phyloP scores from a whole-genome alignment of 768 basidiomycete species.

The Hortiboletus campestris region DNA sequence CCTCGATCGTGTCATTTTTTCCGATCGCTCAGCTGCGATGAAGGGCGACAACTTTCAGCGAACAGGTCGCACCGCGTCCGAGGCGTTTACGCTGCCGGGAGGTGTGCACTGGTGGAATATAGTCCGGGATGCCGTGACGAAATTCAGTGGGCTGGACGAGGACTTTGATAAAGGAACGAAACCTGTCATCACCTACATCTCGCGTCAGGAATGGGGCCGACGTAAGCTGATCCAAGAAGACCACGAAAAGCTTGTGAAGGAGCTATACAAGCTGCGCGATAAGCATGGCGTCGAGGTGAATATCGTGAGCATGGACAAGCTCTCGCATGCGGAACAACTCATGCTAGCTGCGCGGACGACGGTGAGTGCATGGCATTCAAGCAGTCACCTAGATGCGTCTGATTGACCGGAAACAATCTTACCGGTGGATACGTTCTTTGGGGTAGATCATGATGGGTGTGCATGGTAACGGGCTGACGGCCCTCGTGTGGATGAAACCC shows the following conservation, averaged over 20 bases:
- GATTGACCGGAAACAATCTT: background rate
- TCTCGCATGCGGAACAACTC: constrained; percentile 79
- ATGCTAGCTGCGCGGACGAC: constrained; percentile 80
- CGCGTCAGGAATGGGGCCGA: constrained; percentile 84
- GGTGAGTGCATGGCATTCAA: constrained; percentile 42
- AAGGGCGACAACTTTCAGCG: constrained; percentile 59
- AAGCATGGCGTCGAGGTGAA: constrained; percentile 83
- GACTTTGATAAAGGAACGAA: constrained; percentile 46
- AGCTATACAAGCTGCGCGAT: constrained; percentile 67
- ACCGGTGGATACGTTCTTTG: background rate
- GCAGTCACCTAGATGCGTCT: background rate
- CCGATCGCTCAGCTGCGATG: constrained; percentile 86
- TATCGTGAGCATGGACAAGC: constrained; percentile 79
- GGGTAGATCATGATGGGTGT: constrained; percentile 89
- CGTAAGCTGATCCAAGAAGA: constrained; percentile 75
- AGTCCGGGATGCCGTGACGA: constrained; percentile 67
- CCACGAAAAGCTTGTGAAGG: constrained; percentile 76
- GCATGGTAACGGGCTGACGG: constrained; percentile 88
- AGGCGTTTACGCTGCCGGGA: constrained; percentile 72
- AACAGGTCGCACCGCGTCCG: constrained; percentile 75
- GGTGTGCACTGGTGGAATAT: constrained; percentile 84
- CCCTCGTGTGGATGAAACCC: constrained; percentile 91
- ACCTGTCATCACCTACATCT: constrained; percentile 92
- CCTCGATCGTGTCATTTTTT: constrained; percentile 84
- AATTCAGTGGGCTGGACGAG: constrained; percentile 60